Evolutionary conservation across 306 rosid genomes (phyloP).

Genomic region (Ammopiptanthus mongolicus): DNA sequence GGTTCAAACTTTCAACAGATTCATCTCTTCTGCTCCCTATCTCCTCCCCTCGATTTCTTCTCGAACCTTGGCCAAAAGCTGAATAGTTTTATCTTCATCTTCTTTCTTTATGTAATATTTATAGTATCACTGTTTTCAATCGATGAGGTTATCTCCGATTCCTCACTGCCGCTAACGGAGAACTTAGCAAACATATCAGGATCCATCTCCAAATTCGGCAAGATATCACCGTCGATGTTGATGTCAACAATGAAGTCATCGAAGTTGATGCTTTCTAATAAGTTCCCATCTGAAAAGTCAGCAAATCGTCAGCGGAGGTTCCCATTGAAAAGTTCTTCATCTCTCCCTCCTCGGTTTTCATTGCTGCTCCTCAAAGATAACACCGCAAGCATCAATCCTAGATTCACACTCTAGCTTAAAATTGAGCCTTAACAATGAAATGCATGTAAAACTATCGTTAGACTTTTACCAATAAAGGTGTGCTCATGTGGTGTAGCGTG

Average conservation of each 20-base stretch:
- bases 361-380: conserved; percentile 53
- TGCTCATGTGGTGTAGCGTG: conserved; percentile 13
- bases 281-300: conserved; percentile 48
- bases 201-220: conserved; percentile 85
- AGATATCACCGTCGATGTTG: conserved; percentile 48
- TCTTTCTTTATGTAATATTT: not conserved
- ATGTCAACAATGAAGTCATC: conserved; percentile 66
- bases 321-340: conserved; percentile 51
- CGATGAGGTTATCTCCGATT: conserved; percentile 46
- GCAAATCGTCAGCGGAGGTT: conserved; percentile 33
- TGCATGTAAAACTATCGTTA: not conserved
- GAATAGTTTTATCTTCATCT: conserved; percentile 40
- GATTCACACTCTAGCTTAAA: too few relatives aligned
- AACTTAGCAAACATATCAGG: conserved; percentile 60
- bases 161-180: conserved; percentile 41
- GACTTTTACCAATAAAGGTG: not conserved
- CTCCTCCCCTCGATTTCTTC: conserved; percentile 38
- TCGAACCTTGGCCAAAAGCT: too few relatives aligned
- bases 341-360: conserved; percentile 57
- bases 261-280: conserved; percentile 70
- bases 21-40: conserved; percentile 42
- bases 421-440: not conserved
- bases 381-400: conserved; percentile 67
- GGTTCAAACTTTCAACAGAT: too few relatives aligned
- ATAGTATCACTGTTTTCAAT: conserved; percentile 17